phyloP scores from a whole-genome alignment of 768 basidiomycete species.

The Lactarius vividus region DNA sequence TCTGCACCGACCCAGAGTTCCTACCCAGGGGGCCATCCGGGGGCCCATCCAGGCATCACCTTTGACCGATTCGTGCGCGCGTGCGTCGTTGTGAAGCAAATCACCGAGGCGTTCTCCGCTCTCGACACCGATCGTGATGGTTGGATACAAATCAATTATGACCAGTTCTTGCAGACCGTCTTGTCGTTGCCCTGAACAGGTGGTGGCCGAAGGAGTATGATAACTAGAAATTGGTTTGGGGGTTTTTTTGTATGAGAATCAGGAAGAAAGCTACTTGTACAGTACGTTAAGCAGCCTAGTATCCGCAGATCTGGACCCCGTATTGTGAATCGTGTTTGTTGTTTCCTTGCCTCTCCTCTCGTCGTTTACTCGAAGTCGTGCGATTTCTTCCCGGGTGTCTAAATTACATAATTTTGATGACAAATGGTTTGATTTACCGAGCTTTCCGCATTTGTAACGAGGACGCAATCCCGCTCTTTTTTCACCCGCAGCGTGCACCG shows the following conservation, averaged over 20 bases:
- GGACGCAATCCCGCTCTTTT: too few relatives aligned
- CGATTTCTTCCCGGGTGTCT: neutral
- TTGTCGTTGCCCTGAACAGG: constrained; percentile 53
- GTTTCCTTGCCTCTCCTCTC: neutral
- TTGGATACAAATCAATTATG: constrained; percentile 74
- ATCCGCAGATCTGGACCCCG: neutral
- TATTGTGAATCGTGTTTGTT: neutral
- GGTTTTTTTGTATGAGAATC: neutral
- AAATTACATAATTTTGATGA: neutral
- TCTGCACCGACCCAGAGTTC: constrained; percentile 32
- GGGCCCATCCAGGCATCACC: constrained; percentile 56
- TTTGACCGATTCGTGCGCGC: constrained; percentile 88
- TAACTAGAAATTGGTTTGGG: neutral
- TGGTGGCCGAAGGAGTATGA: neutral
- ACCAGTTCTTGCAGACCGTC: constrained; percentile 68
- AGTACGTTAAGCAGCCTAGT: neutral
- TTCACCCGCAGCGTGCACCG: too few relatives aligned
- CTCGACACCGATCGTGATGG: constrained; percentile 61
- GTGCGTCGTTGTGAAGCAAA: constrained; percentile 78
- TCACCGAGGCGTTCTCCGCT: constrained; percentile 65
- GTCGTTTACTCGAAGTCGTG: too few relatives aligned
- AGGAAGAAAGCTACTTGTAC: constrained; percentile 1
- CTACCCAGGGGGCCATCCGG: constrained; percentile 32
- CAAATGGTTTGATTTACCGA: neutral
- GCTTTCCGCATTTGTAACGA: neutral